Evolutionary conservation across 106 monocot species (phyloP).

Genomic region (Phalaenopsis equestris): DNA sequence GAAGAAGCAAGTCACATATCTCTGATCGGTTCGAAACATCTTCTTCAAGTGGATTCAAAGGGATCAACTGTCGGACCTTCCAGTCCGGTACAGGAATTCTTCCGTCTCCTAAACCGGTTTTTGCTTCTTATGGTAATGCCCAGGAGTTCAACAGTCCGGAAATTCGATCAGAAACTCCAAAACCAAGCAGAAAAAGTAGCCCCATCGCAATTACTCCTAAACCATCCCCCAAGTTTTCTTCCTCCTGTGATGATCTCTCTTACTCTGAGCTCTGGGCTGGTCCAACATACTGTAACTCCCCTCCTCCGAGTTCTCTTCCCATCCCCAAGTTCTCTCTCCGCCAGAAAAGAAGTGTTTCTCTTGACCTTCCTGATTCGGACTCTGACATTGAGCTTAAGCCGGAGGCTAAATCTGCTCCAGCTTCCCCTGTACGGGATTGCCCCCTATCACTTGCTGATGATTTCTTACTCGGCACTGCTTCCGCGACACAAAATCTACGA

Average conservation of each 20-base stretch:
- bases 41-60: constrained; percentile 23
- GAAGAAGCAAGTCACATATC: constrained; percentile 12
- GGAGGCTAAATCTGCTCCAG: constrained; percentile 17
- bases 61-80: constrained; percentile 28
- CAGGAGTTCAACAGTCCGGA: neutral
- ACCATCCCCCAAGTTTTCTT: constrained; percentile 6
- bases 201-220: constrained; percentile 28
- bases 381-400: constrained; percentile 6
- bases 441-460: neutral
- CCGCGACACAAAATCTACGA: constrained; percentile 21
- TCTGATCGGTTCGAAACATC: constrained; percentile 14
- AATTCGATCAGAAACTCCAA: constrained; percentile 28
- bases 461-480: neutral
- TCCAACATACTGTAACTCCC: constrained; percentile 59
- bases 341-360: constrained; percentile 37
- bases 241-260: constrained; percentile 16
- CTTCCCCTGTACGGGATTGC: constrained; percentile 19
- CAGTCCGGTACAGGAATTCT: constrained; percentile 20
- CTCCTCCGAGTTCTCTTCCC: constrained; percentile 64
- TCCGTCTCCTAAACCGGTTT: constrained; percentile 2
- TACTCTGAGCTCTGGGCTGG: constrained; percentile 64
- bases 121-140: constrained; percentile 3
- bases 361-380: constrained; percentile 19
- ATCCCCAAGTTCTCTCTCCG: constrained; percentile 64
- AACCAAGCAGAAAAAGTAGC: constrained; percentile 24